Percentiles rank a stretch among this genome's conserved stretches.
These are phyloP conservation scores for Saccharomyces eubayanus DNA, from an alignment of 805 yeast genomes.

Conservation along the genomic window DNA sequence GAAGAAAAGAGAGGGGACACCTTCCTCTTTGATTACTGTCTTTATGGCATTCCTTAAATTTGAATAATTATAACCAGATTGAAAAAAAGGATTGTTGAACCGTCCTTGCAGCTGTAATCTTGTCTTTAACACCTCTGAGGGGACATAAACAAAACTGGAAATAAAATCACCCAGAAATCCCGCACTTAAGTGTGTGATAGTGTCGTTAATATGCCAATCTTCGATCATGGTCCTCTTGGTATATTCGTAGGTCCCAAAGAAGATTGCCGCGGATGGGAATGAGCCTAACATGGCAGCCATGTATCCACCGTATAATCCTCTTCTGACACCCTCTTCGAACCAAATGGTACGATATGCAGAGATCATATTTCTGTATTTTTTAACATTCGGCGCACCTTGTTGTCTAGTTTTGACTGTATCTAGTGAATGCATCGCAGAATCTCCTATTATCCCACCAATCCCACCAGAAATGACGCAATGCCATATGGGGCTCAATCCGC, in stretches of 20 bases:
- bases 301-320: constrained; percentile 90
- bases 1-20: constrained; percentile 63
- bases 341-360: constrained; percentile 71
- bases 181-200: constrained; percentile 68
- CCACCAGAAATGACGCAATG: constrained; percentile 84
- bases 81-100: constrained; percentile 67
- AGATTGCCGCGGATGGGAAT: constrained; percentile 89
- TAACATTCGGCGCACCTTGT: constrained; percentile 71
- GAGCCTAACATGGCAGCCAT: constrained; percentile 88
- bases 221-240: constrained; percentile 64
- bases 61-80: constrained; percentile 78
- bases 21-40: constrained; percentile 62
- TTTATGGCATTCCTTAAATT: constrained; percentile 64
- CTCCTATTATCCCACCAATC: constrained; percentile 89
- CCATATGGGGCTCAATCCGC: constrained; percentile 33
- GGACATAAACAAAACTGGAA: constrained; percentile 83
- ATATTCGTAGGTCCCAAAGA: constrained; percentile 83
- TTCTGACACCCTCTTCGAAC: constrained; percentile 71
- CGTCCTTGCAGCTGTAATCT: constrained; percentile 88
- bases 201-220: constrained; percentile 61
- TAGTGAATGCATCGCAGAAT: constrained; percentile 85
- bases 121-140: constrained; percentile 90
- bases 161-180: constrained; percentile 94
- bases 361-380: constrained; percentile 65
- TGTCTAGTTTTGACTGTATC: constrained; percentile 97